phyloP scores from a whole-genome alignment of 2,329 filamentous ascomycete genomes.

The Alternaria dauci region DNA sequence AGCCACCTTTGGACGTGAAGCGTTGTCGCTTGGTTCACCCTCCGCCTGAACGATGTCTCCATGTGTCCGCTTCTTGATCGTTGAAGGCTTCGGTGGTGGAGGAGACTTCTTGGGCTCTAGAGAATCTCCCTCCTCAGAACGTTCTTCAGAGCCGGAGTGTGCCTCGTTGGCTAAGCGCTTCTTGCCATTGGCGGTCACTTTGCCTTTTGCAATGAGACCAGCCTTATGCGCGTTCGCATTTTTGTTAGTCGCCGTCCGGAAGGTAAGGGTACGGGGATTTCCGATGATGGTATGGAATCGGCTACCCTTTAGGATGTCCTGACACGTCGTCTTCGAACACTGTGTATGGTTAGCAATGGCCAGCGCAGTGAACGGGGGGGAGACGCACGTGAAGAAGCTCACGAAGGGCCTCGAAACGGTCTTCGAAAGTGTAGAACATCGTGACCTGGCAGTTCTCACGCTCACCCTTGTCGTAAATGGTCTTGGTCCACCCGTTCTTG shows the following conservation, averaged over 20 bases:
- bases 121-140: not conserved
- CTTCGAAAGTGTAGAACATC: slow-evolving; percentile 18
- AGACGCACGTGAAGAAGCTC: slow-evolving; percentile 14
- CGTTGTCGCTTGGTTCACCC: not conserved
- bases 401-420: slow-evolving; percentile 14
- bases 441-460: slow-evolving; percentile 15
- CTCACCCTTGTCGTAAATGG: slow-evolving; percentile 12
- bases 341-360: not conserved
- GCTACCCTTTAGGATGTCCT: slow-evolving; percentile 22
- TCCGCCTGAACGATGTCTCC: not conserved
- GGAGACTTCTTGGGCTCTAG: not conserved
- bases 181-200: not conserved
- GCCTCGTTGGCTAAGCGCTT: not conserved
- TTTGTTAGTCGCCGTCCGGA: slow-evolving; percentile 18
- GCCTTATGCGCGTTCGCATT: slow-evolving; percentile 12
- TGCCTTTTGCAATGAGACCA: not conserved
- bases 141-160: not conserved
- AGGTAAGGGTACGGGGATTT: slow-evolving; percentile 8
- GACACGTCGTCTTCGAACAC: slow-evolving; percentile 20
- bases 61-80: not conserved
- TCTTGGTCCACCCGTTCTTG: slow-evolving; percentile 16
- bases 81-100: not conserved
- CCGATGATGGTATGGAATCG: slow-evolving; percentile 13
- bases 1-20: not conserved
- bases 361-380: not conserved